phyloP scores from a whole-genome alignment of 2,329 filamentous ascomycete genomes.

The Xylaria sp. region DNA sequence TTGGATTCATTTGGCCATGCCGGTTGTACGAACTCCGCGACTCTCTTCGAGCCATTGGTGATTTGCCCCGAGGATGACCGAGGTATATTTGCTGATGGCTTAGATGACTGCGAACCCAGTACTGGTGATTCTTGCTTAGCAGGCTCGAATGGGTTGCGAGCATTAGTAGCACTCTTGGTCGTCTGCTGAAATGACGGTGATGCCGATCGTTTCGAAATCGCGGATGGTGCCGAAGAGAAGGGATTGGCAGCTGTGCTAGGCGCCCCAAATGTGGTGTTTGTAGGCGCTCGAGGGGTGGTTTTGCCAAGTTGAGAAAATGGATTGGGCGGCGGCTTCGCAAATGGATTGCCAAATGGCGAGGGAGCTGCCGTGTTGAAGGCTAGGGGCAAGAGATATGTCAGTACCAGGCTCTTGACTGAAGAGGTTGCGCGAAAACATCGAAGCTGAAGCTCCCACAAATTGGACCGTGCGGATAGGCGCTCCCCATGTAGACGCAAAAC shows the following conservation, averaged over 20 bases:
- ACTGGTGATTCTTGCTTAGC: constrained; percentile 11
- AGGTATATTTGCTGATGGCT: constrained; percentile 10
- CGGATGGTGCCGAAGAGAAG: constrained; percentile 22
- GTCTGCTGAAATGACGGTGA: constrained; percentile 36
- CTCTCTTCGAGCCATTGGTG: constrained; percentile 27
- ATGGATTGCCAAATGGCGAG: constrained; percentile 41
- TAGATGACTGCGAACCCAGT: constrained; percentile 3
- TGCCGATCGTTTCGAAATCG: constrained; percentile 24
- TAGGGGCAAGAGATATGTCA: constrained; percentile 41
- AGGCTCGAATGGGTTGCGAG: constrained; percentile 36
- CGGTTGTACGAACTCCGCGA: constrained; percentile 43
- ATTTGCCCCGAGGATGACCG: not conserved
- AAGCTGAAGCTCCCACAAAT: not conserved
- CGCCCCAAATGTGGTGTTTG: constrained; percentile 29
- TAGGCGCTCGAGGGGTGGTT: constrained; percentile 18
- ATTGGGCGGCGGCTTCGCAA: constrained; percentile 40
- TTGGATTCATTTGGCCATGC: constrained; percentile 42
- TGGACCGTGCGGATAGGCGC: not conserved
- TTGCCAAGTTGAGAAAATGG: constrained; percentile 38
- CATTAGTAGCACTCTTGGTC: constrained; percentile 14
- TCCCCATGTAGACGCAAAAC: not conserved
- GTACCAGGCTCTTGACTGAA: constrained; percentile 23
- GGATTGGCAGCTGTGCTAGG: constrained; percentile 20
- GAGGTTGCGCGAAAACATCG: not conserved
- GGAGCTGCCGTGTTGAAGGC: constrained; percentile 41